Base-by-base conservation (phyloP, 345 rosid genomes). In the Excoecaria cochinchinensis region DNA sequence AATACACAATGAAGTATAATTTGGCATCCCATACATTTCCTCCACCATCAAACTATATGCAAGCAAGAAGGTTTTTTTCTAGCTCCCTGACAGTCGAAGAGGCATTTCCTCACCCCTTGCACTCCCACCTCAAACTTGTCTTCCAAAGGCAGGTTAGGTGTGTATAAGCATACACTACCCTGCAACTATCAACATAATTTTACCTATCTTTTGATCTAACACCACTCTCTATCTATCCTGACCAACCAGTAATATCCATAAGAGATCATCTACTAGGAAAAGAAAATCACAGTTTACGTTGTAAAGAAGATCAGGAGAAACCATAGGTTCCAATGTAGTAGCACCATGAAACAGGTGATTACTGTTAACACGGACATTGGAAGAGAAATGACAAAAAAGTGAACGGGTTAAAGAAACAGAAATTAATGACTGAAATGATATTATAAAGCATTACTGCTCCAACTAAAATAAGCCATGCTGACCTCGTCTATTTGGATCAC, bases 401-500 rank as follows among this genome's bases (percentile, higher is more conserved):
- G 47, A 25, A 8, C 21, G 31, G 48, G 63, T 42, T 5, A 11
- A 22, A 53, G 24, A 40, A 24, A 5, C 5, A 67, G 8, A 42
- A 31, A 6, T 19, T 12, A 19, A 55, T 67, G 21, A 46, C 21
- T 58, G 56, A 67, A 46, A 67, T 53, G 6, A 3, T 17, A 24
- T 50, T 36, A 50, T 3, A 72, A 24, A 13, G 4, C 56, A 63
- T 6, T 31, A 46, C 61, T 47, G 6, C 63, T 42, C 38, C 25
- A 70, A 40, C 55, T 44, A 67, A 82, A 73, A 53, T 38, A 48
- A 70, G 51, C 44, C 42, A 42, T 12, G 48, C 87, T 63, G 61
- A 93, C 99, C 99, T 89, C 99, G 92, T 84, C 98, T 87, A 74
- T 93, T 89, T 74, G 98, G 98, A 84, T 95, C 99, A 77, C 99